Evolutionary conservation across 345 rosid species (phyloP).

Genomic region (Euphorbia peplus): DNA sequence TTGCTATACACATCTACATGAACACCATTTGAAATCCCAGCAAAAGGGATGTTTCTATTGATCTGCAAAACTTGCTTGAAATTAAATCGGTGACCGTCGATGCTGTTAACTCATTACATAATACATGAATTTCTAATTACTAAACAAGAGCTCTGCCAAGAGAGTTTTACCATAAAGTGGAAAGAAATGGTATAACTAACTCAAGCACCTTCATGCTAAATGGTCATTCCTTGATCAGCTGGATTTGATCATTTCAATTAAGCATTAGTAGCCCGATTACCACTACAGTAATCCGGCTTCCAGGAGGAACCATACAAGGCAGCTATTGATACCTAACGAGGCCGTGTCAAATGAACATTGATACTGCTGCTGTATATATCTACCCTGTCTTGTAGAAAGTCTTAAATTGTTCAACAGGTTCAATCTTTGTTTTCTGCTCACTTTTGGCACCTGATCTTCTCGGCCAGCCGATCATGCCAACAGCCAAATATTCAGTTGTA

Average conservation of each 20-base stretch:
- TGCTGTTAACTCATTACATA: neutral
- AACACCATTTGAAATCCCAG: too few species aligned
- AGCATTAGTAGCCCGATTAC: neutral
- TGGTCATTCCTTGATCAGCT: conserved; percentile 1
- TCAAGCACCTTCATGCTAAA: neutral
- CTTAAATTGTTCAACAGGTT: neutral
- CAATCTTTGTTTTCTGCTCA: neutral
- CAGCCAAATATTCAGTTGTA: neutral
- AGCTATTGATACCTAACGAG: neutral
- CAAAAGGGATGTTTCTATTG: too few species aligned
- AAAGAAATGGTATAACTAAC: neutral
- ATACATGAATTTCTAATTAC: neutral
- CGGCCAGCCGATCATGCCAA: neutral
- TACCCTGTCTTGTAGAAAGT: neutral
- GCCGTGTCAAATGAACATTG: neutral
- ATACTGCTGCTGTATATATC: neutral
- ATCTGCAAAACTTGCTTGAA: too few species aligned
- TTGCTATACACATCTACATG: too few species aligned
- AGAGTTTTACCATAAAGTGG: neutral
- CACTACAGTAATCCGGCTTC: neutral
- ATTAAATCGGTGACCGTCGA: too few species aligned
- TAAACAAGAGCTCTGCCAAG: neutral
- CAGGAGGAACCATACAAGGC: neutral
- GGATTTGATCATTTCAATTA: neutral
- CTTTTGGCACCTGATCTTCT: neutral